These are phyloP conservation scores for Albophoma yamanashiensis DNA, from an alignment of 2,329 filamentous ascomycete species.

Conservation along the genomic window DNA sequence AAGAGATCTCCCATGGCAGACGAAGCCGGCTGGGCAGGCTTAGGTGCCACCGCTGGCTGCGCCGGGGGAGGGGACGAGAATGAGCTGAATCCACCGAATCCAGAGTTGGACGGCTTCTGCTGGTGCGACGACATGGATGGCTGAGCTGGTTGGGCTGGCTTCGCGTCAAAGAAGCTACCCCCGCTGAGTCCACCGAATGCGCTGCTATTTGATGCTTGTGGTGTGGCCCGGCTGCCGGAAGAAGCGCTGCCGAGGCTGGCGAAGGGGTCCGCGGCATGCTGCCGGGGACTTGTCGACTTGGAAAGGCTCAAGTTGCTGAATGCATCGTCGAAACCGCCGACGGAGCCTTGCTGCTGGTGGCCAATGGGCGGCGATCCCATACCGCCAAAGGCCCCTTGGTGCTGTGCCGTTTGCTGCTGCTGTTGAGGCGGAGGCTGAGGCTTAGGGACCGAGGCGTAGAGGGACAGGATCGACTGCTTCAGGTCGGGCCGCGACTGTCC, in stretches of 20 bases:
- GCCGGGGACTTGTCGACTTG: conserved; percentile 26
- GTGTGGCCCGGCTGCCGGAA: conserved; percentile 20
- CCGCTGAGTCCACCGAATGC: conserved; percentile 50
- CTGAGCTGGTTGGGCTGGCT: conserved; percentile 52
- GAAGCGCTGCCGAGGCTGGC: conserved; percentile 40
- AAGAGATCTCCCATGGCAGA: conserved; percentile 71
- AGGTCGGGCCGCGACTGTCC: conserved; percentile 78
- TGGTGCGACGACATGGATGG: conserved; percentile 38
- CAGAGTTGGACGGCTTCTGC: conserved; percentile 42
- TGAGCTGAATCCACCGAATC: conserved; percentile 56
- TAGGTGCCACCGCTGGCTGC: conserved; percentile 17
- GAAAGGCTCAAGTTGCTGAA: conserved; percentile 42
- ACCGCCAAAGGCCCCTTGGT: conserved; percentile 55
- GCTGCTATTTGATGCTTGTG: conserved; percentile 22
- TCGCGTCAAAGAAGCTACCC: conserved; percentile 74
- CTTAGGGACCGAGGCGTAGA: conserved; percentile 79
- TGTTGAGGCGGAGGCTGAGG: conserved; percentile 54
- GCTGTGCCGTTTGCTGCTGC: conserved; percentile 38
- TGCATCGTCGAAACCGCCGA: conserved; percentile 66
- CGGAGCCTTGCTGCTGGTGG: conserved; percentile 37
- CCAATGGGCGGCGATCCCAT: conserved; percentile 47
- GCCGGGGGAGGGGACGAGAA: conserved; percentile 36
- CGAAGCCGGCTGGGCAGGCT: conserved; percentile 34
- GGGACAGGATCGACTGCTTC: conserved; percentile 92
- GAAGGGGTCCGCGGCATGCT: conserved; percentile 44